A percentile compares a stretch with the other conserved stretches of the same genome.
Evolutionary conservation across 371 early-diverging fungal genomes (phyloP).

Genomic region (Nematocida sp.): DNA sequence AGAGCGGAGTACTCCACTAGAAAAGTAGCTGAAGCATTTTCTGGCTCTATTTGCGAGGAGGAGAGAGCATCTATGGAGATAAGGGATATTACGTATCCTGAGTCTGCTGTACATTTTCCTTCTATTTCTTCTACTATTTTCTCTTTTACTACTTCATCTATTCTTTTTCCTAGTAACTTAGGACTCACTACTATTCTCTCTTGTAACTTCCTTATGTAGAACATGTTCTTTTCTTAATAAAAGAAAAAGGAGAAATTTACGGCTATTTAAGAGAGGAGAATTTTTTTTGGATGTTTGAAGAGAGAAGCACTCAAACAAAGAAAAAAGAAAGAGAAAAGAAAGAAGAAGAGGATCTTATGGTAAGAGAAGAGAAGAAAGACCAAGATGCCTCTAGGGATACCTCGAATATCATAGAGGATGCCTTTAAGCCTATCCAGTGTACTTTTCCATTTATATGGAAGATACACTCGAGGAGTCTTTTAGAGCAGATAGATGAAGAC

Average conservation of each 20-base stretch:
- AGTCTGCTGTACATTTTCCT: constrained; percentile 62
- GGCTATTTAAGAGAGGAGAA: neutral
- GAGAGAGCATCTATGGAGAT: constrained; percentile 60
- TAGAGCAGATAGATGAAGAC: constrained; percentile 53
- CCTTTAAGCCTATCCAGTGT: constrained; percentile 52
- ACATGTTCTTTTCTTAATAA: constrained; percentile 58
- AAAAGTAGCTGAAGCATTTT: constrained; percentile 81
- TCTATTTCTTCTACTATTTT: constrained; percentile 61
- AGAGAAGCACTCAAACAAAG: neutral
- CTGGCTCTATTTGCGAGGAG: constrained; percentile 51
- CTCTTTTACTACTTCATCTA: constrained; percentile 60
- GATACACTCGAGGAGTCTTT: constrained; percentile 25
- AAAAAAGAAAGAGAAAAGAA: neutral
- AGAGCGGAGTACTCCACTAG: constrained; percentile 85
- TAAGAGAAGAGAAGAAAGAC: neutral
- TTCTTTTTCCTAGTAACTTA: constrained; percentile 61
- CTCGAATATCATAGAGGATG: constrained; percentile 46
- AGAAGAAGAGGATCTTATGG: too few relatives aligned
- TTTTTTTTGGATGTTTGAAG: constrained; percentile 51
- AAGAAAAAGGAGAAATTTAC: constrained; percentile 51
- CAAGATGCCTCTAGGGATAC: constrained; percentile 14
- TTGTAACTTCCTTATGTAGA: constrained; percentile 60
- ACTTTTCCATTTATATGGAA: constrained; percentile 30
- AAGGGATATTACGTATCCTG: constrained; percentile 64
- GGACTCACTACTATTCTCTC: constrained; percentile 62